phyloP scores from a whole-genome alignment of 1,284 basidiomycete species.

The Austroboletus niveus region DNA sequence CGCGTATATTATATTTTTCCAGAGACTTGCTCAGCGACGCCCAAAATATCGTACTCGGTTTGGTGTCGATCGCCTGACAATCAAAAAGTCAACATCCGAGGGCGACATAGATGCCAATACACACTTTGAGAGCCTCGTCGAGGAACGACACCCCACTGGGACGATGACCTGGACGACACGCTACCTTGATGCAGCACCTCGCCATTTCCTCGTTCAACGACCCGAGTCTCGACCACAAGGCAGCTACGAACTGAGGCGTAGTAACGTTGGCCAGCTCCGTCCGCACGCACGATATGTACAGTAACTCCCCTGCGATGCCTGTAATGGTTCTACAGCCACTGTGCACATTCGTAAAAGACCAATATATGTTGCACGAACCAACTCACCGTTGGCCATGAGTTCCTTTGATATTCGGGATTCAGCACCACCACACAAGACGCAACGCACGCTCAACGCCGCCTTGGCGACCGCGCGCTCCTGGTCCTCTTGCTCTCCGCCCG shows the following conservation, averaged over 20 bases:
- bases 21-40: conserved; percentile 75
- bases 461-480: conserved; percentile 80
- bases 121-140: conserved; percentile 88
- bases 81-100: conserved; percentile 3
- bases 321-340: conserved; percentile 22
- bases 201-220: conserved; percentile 86
- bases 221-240: conserved; percentile 83
- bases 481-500: conserved; percentile 56
- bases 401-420: conserved; percentile 83
- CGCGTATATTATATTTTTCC: conserved; percentile 77
- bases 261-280: conserved; percentile 85
- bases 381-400: conserved; percentile 68
- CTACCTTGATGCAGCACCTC: conserved; percentile 85
- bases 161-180: not conserved
- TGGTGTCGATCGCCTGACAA: conserved; percentile 76
- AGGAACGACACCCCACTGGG: conserved; percentile 75
- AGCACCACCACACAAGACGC: conserved; percentile 64
- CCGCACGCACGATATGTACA: conserved; percentile 77
- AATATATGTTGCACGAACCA: not conserved
- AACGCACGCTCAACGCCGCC: conserved; percentile 80
- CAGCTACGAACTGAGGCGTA: conserved; percentile 77
- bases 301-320: conserved; percentile 37
- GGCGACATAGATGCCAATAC: not conserved
- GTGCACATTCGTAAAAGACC: no score
- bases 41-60: conserved; percentile 92